A percentile compares a stretch with the other conserved stretches of the same genome.
Evolutionary conservation across 2,329 filamentous ascomycete genomes (phyloP).

Genomic region (Sporothrix variecibatus): DNA sequence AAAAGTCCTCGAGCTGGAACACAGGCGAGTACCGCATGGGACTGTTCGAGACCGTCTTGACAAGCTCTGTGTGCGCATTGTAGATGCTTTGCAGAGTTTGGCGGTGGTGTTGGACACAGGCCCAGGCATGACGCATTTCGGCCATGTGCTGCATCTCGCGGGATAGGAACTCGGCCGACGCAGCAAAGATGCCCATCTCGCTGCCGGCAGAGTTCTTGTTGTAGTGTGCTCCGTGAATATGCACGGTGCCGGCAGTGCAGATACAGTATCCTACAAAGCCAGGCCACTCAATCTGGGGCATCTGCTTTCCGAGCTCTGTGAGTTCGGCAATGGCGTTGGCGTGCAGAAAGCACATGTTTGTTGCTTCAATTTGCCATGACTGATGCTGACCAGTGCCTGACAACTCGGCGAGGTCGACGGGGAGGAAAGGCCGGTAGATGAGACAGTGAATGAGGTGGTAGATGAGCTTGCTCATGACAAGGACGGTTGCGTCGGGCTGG

Average conservation of each 20-base stretch:
- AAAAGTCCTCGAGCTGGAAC: constrained; percentile 85
- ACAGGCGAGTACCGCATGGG: constrained; percentile 74
- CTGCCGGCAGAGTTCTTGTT: constrained; percentile 50
- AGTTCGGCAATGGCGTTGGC: constrained; percentile 85
- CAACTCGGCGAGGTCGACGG: constrained; percentile 79
- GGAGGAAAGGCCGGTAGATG: constrained; percentile 83
- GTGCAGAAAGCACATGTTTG: constrained; percentile 81
- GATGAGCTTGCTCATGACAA: constrained; percentile 81
- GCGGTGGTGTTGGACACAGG: constrained; percentile 75
- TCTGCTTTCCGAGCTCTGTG: constrained; percentile 74
- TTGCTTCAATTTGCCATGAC: constrained; percentile 90
- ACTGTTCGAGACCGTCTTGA: constrained; percentile 68
- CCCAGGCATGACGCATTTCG: constrained; percentile 74
- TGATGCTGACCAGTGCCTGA: constrained; percentile 80
- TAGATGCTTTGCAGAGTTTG: constrained; percentile 78
- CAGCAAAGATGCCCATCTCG: constrained; percentile 64
- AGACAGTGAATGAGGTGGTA: constrained; percentile 87
- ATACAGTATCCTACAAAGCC: constrained; percentile 86
- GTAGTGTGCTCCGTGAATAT: constrained; percentile 84
- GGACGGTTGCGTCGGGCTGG: constrained; percentile 73
- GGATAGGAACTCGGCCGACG: constrained; percentile 68
- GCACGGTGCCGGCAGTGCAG: constrained; percentile 82
- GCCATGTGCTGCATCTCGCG: constrained; percentile 78
- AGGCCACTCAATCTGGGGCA: constrained; percentile 77
- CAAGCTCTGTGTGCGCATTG: constrained; percentile 76